A percentile compares a stretch with the other conserved stretches of the same genome.
Evolutionary conservation across 2,329 filamentous ascomycete genomes (phyloP).

Genomic region (Tolypocladium cylindrosporum): DNA sequence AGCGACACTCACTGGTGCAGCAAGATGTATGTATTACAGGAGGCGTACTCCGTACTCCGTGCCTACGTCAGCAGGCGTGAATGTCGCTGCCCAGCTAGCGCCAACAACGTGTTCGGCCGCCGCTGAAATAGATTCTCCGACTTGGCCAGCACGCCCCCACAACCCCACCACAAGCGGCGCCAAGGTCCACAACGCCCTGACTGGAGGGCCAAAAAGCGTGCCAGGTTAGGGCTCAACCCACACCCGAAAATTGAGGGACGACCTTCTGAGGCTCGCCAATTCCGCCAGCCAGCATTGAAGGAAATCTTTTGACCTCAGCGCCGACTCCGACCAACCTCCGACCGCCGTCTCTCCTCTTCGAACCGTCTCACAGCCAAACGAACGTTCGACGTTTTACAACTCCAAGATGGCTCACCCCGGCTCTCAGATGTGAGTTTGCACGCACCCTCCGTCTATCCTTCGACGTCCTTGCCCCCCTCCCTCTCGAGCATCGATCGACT

Average conservation of each 20-base stretch:
- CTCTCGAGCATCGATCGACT: neutral
- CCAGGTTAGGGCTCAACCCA: constrained; percentile 20
- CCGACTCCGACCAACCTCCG: constrained; percentile 1
- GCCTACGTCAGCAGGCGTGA: neutral
- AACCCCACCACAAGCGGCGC: neutral
- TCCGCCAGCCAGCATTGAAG: constrained; percentile 4
- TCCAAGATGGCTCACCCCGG: constrained; percentile 52
- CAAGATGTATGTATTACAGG: too few relatives aligned
- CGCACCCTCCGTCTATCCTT: neutral
- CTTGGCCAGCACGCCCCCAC: neutral
- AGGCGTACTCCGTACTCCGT: too few relatives aligned
- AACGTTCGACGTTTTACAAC: constrained; percentile 10
- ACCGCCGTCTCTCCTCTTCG: constrained; percentile 2
- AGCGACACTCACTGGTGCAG: neutral
- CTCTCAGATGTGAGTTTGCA: constrained; percentile 48
- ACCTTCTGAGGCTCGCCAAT: constrained; percentile 3
- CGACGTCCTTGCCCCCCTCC: neutral
- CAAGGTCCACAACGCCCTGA: neutral
- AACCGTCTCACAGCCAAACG: constrained; percentile 18
- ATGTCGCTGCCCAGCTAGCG: neutral
- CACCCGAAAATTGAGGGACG: constrained; percentile 11
- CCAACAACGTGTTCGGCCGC: constrained; percentile 1
- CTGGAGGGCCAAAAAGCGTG: neutral
- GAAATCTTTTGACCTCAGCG: constrained; percentile 3
- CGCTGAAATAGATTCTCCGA: constrained; percentile 13